Evolutionary conservation across 108 stramenopile genomes (phyloP), one percentile per base, ranked within the genome.

Genomic region (Fragilaria crotonensis): DNA sequence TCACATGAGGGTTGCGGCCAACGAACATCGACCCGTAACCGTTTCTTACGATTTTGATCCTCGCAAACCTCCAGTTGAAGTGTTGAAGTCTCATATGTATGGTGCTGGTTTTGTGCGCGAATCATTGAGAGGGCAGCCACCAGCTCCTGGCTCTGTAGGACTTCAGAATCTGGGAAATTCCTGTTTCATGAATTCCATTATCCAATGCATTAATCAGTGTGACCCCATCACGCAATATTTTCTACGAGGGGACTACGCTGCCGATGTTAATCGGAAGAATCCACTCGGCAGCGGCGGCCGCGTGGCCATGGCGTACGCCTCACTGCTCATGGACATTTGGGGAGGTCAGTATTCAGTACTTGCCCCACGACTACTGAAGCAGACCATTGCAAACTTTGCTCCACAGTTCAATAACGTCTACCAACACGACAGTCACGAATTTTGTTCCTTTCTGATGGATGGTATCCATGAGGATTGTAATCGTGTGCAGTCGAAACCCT

Each of bases 91-190:
- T 14, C 77, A 72, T 47, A 57, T 79, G 49, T 78, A 86, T 45
- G 88, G 88, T 21, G 71, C 74, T 20, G 88, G 88, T 1, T 85
- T 89, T 58, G 75, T 89, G 41, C 77, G 84, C 33, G 88, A 89
- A 59, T 84, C 88, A 14, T 67, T 89, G 14, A 76, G 82, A 7
- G 88, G 88, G 5, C 67, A 68, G 1, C 89, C 85, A 28, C 83
- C 85, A 0, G 85, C 83, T 23, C 78, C 85, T 54, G 97, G 95
- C 22, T 72, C 76, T 9, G 96, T 98, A 3, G 98, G 98, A 1
- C 77, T 99, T 61, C 77, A 74, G 29, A 99, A 99, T 66, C 78
- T 99, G 7, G 98, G 98, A 14, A 99, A 99, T 66, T 90, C 92
- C n/a, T 98, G 98, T 63, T 99, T 92, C 73, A 66, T 99, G 72